Evolutionary conservation across 179 eudicot species (phyloP).

Genomic region (Beta corolliflora): DNA sequence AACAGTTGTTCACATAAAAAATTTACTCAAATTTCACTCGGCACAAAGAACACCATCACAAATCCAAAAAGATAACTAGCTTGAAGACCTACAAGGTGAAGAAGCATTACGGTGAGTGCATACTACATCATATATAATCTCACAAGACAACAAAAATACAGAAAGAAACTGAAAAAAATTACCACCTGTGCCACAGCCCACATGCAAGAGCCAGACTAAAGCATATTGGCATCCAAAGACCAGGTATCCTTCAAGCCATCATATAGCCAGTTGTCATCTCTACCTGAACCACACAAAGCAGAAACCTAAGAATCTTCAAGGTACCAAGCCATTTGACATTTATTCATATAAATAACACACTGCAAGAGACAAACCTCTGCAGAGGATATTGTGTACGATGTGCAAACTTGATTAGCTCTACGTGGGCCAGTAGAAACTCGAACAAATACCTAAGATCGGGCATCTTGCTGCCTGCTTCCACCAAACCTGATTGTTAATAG

Average conservation of each 20-base stretch:
- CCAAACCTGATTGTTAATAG: not conserved
- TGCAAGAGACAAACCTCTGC: not conserved
- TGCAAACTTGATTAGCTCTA: not conserved
- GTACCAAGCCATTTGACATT: conserved; percentile 2
- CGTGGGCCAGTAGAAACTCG: not conserved
- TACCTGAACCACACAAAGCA: not conserved
- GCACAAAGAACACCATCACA: not conserved
- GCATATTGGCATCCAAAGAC: not conserved
- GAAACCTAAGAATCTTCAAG: not conserved
- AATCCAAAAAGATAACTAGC: not conserved
- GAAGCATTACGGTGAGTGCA: no score
- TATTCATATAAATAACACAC: not conserved
- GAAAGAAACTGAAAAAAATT: not conserved
- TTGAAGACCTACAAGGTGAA: not conserved
- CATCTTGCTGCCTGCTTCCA: conserved; percentile 7
- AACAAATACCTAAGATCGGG: not conserved
- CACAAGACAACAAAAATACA: not conserved
- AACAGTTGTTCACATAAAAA: not conserved
- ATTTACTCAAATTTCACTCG: not conserved
- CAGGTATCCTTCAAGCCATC: not conserved
- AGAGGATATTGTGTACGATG: not conserved
- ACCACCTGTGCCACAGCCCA: not conserved
- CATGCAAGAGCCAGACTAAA: not conserved
- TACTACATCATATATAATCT: not conserved
- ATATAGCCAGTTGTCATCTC: not conserved